Evolutionary conservation across 306 rosid genomes (phyloP).

Genomic region (Styphnolobium japonicum): DNA sequence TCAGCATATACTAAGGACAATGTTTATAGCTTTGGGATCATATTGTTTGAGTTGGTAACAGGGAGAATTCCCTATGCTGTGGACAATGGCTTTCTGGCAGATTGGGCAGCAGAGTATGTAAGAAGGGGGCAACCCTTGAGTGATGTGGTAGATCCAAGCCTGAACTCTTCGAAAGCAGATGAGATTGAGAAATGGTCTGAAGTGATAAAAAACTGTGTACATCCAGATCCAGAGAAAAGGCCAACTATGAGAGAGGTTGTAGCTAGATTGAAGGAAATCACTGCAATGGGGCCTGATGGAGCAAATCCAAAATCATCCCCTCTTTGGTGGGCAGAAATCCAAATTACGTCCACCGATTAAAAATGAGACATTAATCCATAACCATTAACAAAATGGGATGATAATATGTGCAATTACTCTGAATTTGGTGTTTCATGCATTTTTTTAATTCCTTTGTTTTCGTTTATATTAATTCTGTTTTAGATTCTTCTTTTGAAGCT

Average conservation of each 20-base stretch:
- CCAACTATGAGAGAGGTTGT: slow-evolving; percentile 58
- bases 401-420: not conserved
- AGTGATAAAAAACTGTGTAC: slow-evolving; percentile 56
- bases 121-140: slow-evolving; percentile 46
- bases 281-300: slow-evolving; percentile 69
- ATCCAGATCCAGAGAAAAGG: slow-evolving; percentile 51
- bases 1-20: slow-evolving; percentile 46
- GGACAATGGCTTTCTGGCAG: slow-evolving; percentile 45
- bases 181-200: slow-evolving; percentile 52
- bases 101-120: slow-evolving; percentile 69
- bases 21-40: slow-evolving; percentile 72
- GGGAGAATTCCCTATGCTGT: slow-evolving; percentile 60
- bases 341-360: slow-evolving; percentile 50
- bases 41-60: slow-evolving; percentile 77
- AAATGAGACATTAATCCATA: slow-evolving; percentile 27
- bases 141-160: slow-evolving; percentile 70
- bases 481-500: not conserved
- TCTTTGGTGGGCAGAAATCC: slow-evolving; percentile 85
- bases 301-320: slow-evolving; percentile 66
- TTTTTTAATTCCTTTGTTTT: not conserved
- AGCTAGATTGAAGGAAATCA: slow-evolving; percentile 53
- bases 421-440: not conserved
- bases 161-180: slow-evolving; percentile 44
- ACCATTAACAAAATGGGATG: not conserved
- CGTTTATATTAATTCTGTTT: not conserved